These are phyloP conservation scores for Skeletonema costatum DNA, from an alignment of 108 stramenopile species.

Conservation along the genomic window DNA sequence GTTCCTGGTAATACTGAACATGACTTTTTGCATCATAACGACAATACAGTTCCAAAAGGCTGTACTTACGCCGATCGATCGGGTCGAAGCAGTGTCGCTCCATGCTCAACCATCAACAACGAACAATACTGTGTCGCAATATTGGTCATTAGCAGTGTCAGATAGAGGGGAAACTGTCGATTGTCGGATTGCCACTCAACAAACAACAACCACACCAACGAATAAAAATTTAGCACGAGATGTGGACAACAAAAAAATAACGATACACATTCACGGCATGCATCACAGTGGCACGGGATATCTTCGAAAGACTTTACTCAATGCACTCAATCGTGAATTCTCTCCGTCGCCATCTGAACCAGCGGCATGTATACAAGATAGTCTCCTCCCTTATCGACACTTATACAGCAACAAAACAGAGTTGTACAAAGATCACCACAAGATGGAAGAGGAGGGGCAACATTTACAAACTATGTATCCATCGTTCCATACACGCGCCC, in stretches of 20 bases:
- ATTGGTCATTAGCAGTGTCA: constrained; percentile 7
- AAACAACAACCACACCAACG: not conserved
- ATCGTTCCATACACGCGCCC: not conserved
- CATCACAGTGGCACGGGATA: constrained; percentile 36
- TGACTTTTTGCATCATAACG: not conserved
- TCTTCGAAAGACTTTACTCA: constrained; percentile 17
- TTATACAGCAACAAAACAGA: not conserved
- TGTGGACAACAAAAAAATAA: constrained; percentile 16
- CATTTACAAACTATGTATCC: constrained; percentile 33
- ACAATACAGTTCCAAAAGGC: not conserved
- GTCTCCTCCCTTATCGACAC: constrained; percentile 4
- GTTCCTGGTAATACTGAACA: not conserved
- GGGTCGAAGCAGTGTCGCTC: not conserved
- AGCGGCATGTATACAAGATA: constrained; percentile 18
- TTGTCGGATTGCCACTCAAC: not conserved
- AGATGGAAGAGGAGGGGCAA: constrained; percentile 28
- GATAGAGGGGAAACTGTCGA: not conserved
- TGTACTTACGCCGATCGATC: not conserved
- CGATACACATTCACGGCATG: constrained; percentile 37
- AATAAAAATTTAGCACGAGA: not conserved
- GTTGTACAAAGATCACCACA: not conserved
- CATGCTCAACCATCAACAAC: not conserved
- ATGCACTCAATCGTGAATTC: constrained; percentile 21
- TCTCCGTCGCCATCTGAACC: not conserved
- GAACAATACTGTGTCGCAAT: not conserved